Base-by-base conservation (phyloP, 164 flowering plant species). In the Aristolochia fimbriata region DNA sequence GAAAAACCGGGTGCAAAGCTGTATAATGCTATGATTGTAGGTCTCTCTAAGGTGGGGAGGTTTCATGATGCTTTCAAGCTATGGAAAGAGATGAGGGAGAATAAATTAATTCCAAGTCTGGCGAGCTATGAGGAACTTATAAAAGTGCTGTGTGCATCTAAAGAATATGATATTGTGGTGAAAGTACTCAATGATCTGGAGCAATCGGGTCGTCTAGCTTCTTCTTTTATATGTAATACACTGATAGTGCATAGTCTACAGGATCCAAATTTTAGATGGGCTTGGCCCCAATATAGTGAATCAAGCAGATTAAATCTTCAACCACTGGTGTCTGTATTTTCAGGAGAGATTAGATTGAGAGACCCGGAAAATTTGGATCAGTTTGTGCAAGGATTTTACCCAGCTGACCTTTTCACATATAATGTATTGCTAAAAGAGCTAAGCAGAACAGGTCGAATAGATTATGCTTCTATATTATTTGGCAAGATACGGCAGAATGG, bases 81-180 rank as follows among this genome's bases (percentile, higher is more conserved):
- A 11, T 59, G 79, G 64, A 55, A 11, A 58, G 59, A 84, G 47
- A 67, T 74, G 70, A 75, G 70, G 75, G 61, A 51, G 47, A 68
- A 61, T 24, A 77, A 75, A 24, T 0, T 72, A 31, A 27, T 60
- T 47, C 96, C 95, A 1, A 77, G 84, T 67, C 65, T 76, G 0
- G 65, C 73, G 47, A 81, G 87, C 64, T 88, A 87, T 37, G 98
- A 91, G 75, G 76, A 58, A 68, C 87, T 91, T 58, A 66, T 87
- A n/a, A 31, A 59, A 52, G 46, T 55, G 16, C 62, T 81, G 19
- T 87, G 87, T 66, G 20, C 16, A 4, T 19, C 55, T 37, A 55
- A 49, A 47, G 54, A 69, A 17, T 92, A 82, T 69, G 65, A 72
- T 57, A 48, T 16, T 41, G 91, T 70, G 20, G 65, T 84, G 41